phyloP scores from a whole-genome alignment of 306 rosid genomes.

The Hippophae rhamnoides region DNA sequence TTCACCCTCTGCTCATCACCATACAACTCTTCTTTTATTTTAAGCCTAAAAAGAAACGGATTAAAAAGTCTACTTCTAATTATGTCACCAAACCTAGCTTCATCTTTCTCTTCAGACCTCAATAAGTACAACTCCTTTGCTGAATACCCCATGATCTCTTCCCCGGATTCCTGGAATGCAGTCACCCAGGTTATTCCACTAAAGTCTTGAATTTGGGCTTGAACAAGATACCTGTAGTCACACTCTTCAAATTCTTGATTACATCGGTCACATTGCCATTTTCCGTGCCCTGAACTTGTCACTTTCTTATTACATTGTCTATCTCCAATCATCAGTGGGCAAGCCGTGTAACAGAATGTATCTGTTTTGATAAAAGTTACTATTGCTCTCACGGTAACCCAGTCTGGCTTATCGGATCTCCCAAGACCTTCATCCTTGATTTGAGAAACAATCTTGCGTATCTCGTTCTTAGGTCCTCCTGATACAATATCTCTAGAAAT shows the following conservation, averaged over 20 bases:
- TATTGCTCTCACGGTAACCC: constrained; percentile 76
- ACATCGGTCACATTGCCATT: constrained; percentile 91
- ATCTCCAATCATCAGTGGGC: constrained; percentile 92
- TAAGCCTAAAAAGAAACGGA: constrained; percentile 61
- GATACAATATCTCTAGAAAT: constrained; percentile 63
- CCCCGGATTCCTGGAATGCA: constrained; percentile 91
- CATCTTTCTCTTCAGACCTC: constrained; percentile 71
- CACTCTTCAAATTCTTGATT: constrained; percentile 90
- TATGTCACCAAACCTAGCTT: constrained; percentile 49
- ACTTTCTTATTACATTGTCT: constrained; percentile 88
- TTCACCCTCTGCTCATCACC: constrained; percentile 89
- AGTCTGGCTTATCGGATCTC: constrained; percentile 87
- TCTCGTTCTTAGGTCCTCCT: constrained; percentile 65
- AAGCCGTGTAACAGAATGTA: constrained; percentile 85
- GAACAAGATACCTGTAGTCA: constrained; percentile 88
- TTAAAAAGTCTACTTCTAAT: constrained; percentile 56
- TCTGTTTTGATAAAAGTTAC: constrained; percentile 82
- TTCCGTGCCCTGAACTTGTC: constrained; percentile 44
- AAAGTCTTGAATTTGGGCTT: constrained; percentile 82
- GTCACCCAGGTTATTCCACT: constrained; percentile 94
- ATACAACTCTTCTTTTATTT: constrained; percentile 76
- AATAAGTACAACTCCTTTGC: constrained; percentile 71
- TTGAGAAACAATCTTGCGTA: constrained; percentile 84
- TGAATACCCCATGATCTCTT: constrained; percentile 70
- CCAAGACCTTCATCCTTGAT: constrained; percentile 95